Base-by-base conservation (phyloP, 441 rosid genomes). In the Populus trichocarpa region DNA sequence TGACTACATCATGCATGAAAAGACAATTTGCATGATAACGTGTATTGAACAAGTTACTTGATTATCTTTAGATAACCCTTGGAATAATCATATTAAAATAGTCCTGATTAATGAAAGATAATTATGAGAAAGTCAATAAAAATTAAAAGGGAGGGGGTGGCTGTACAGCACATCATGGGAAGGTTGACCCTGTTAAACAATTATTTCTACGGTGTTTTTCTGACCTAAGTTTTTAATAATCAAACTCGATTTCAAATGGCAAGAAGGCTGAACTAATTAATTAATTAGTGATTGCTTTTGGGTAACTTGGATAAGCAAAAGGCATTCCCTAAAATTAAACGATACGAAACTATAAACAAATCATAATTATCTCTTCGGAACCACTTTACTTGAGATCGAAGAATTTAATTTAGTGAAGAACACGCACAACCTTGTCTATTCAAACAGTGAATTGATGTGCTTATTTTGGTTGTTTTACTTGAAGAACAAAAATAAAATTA, bases 181-280 rank as follows among this genome's bases (percentile, higher is more conserved):
- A 65, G 40, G 4, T 33, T n/a, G 30, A 25, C 46, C 35, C n/a
- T 28, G 3, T 3, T 6, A n/a, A 14, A 42, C 1, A 6, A 25
- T 8, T 6, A 35, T 12, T 13, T 69, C 14, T 1, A 36, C 8
- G 40, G 20, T 40, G 32, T 10, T 35, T 69, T 5, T 14, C 18
- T 22, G 20, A 9, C 50, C 11, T 14, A 40, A 42, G 35, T 0
- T 18, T 26, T 59, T 65, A 38, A 66, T 77, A 67, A 42, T 20
- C 16, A 61, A 71, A 38, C 79, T 25, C 66, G 72, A 69, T 77
- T 72, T 40, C 67, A 50, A 69, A 75, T 70, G 57, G 12, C 20
- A 75, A 32, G 11, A 6, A 65, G 30, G 69, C 25, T 30, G 69
- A 46, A 46, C 53, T 46, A 38, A 10, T 38, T 38, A 38, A 10